These are phyloP conservation scores for Arthrobotrys sinensis DNA, from an alignment of 2,329 filamentous ascomycete genomes.

Conservation along the genomic window DNA sequence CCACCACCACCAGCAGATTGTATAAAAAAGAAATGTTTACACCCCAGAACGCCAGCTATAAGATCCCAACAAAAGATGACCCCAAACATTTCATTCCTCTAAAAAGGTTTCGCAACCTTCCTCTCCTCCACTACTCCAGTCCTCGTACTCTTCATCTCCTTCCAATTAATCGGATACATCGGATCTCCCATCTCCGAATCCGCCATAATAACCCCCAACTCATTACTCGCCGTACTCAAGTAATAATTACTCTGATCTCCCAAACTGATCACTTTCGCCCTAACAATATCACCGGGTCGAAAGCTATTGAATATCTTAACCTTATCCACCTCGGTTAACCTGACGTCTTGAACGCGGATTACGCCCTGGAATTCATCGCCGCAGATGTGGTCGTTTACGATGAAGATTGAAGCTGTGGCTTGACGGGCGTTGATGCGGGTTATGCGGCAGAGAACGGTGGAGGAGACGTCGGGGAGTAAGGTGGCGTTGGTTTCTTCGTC, in stretches of 20 bases:
- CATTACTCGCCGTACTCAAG: constrained; percentile 90
- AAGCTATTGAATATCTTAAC: constrained; percentile 93
- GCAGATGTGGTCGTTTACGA: constrained; percentile 80
- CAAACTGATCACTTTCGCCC: constrained; percentile 84
- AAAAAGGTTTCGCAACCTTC: constrained; percentile 88
- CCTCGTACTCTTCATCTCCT: constrained; percentile 88
- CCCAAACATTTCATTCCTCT: neutral
- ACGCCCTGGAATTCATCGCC: constrained; percentile 87
- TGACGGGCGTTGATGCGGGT: constrained; percentile 88
- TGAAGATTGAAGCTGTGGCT: constrained; percentile 87
- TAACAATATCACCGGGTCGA: constrained; percentile 90
- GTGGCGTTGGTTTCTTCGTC: constrained; percentile 73
- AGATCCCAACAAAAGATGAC: neutral
- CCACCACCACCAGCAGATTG: neutral
- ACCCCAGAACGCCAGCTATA: constrained; percentile 15
- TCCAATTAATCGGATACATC: constrained; percentile 96
- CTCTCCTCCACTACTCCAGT: constrained; percentile 83
- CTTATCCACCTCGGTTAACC: constrained; percentile 95
- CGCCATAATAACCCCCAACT: constrained; percentile 93
- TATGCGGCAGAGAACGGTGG: constrained; percentile 85
- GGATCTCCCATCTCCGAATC: constrained; percentile 81
- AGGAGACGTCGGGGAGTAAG: constrained; percentile 84
- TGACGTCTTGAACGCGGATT: constrained; percentile 89
- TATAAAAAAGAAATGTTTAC: neutral
- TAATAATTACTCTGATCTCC: constrained; percentile 97